These are phyloP conservation scores for Colletotrichum spinosum DNA, from an alignment of 2,329 filamentous ascomycete genomes.

Conservation along the genomic window DNA sequence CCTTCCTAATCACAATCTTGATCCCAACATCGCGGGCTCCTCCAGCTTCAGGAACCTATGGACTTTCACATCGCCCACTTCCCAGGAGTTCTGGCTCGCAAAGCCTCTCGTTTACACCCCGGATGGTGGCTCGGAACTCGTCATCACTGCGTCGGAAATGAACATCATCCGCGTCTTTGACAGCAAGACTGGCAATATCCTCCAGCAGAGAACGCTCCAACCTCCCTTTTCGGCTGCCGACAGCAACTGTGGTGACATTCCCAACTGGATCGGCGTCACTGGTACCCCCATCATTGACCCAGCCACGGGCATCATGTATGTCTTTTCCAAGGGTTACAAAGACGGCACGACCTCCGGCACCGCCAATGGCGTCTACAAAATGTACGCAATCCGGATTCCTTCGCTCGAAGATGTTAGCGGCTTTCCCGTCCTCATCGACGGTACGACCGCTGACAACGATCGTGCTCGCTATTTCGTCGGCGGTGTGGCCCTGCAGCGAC, in stretches of 20 bases:
- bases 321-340: slow-evolving; percentile 51
- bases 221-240: slow-evolving; percentile 53
- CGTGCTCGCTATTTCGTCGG: slow-evolving; percentile 56
- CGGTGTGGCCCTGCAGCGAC: slow-evolving; percentile 58
- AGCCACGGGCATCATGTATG: slow-evolving; percentile 48
- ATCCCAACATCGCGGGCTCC: slow-evolving; percentile 52
- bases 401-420: slow-evolving; percentile 50
- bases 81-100: slow-evolving; percentile 42
- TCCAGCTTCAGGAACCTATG: slow-evolving; percentile 44
- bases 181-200: slow-evolving; percentile 52
- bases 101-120: slow-evolving; percentile 58
- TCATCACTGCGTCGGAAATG: slow-evolving; percentile 53
- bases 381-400: slow-evolving; percentile 53
- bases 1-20: slow-evolving; percentile 54
- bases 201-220: slow-evolving; percentile 51
- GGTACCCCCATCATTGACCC: slow-evolving; percentile 52
- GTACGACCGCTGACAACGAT: slow-evolving; percentile 57
- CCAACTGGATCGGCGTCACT: slow-evolving; percentile 50
- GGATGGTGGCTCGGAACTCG: slow-evolving; percentile 46
- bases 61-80: slow-evolving; percentile 46
- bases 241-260: slow-evolving; percentile 54
- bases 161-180: slow-evolving; percentile 54
- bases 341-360: slow-evolving; percentile 41
- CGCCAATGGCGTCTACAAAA: slow-evolving; percentile 52
- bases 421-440: slow-evolving; percentile 59